These are phyloP conservation scores for Boletellus ananas DNA, from an alignment of 768 basidiomycete species.

Conservation along the genomic window DNA sequence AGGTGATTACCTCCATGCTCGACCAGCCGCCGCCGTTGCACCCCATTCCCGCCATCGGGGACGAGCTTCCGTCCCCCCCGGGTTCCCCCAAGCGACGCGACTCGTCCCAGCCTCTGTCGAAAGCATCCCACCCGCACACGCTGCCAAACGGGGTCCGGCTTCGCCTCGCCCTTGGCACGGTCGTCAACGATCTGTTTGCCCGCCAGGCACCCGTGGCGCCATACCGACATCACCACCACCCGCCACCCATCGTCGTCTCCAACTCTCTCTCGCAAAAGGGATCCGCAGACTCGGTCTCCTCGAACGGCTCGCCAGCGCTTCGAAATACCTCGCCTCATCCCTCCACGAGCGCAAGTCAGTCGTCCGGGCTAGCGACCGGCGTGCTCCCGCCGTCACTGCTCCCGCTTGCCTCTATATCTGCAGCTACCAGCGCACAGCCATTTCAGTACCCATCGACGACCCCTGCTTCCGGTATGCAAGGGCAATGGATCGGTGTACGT, in stretches of 20 bases:
- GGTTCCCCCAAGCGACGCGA: slow-evolving; percentile 44
- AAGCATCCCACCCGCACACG: slow-evolving; percentile 50
- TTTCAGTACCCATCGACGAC: slow-evolving; percentile 5
- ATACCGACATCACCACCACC: slow-evolving; percentile 32
- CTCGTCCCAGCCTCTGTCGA: slow-evolving; percentile 11
- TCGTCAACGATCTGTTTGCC: slow-evolving; percentile 80
- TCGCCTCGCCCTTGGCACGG: slow-evolving; percentile 67
- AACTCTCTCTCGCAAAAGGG: slow-evolving; percentile 23
- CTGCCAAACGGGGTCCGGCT: slow-evolving; percentile 81
- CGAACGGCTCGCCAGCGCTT: slow-evolving; percentile 20
- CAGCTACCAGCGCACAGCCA: slow-evolving; percentile 9
- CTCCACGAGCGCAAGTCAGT: slow-evolving; percentile 18
- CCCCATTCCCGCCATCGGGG: slow-evolving; percentile 43
- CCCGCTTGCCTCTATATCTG: slow-evolving; percentile 29
- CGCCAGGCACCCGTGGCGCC: slow-evolving; percentile 52
- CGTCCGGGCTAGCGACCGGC: slow-evolving; percentile 14
- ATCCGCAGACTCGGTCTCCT: slow-evolving; percentile 22
- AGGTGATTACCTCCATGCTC: slow-evolving; percentile 77
- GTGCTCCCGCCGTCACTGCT: slow-evolving; percentile 29
- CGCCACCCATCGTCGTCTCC: slow-evolving; percentile 34
- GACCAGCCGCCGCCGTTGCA: slow-evolving; percentile 69
- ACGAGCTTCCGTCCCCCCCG: slow-evolving; percentile 50
- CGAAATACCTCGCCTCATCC: slow-evolving; percentile 24
- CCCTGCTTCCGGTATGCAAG: slow-evolving; percentile 2
- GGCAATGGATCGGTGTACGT: slow-evolving; percentile 15